Evolutionary conservation across 1,139 yeast genomes (phyloP).

Genomic region (Lodderomyces parapsilosis): DNA sequence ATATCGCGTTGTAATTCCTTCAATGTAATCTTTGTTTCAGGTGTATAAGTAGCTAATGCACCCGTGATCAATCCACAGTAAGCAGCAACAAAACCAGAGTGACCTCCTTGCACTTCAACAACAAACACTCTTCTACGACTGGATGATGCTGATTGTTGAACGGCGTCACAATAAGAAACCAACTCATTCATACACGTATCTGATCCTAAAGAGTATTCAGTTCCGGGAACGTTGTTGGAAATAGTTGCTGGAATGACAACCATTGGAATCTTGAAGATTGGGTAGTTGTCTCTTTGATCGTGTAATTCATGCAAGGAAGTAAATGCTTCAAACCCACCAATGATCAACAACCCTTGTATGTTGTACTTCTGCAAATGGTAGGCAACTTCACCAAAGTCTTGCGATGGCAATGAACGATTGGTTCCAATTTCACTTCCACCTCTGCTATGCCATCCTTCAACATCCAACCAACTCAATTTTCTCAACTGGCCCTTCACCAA

Average conservation of each 20-base stretch:
- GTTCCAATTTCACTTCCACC: constrained; percentile 98
- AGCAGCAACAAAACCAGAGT: constrained; percentile 90
- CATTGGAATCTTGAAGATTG: constrained; percentile 92
- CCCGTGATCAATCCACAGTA: constrained; percentile 89
- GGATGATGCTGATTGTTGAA: constrained; percentile 92
- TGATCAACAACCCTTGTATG: constrained; percentile 81
- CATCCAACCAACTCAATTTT: constrained; percentile 78
- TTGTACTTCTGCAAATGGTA: constrained; percentile 82
- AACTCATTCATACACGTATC: constrained; percentile 93
- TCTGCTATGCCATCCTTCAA: constrained; percentile 83
- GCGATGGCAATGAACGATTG: constrained; percentile 80
- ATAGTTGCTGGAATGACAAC: constrained; percentile 92
- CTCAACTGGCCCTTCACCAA: constrained; percentile 74
- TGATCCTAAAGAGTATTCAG: constrained; percentile 90
- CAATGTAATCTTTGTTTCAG: constrained; percentile 80
- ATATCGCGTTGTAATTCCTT: constrained; percentile 55
- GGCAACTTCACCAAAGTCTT: constrained; percentile 85
- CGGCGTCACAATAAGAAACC: constrained; percentile 90
- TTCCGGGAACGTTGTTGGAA: constrained; percentile 97
- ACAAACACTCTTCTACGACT: constrained; percentile 94
- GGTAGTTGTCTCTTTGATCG: constrained; percentile 68
- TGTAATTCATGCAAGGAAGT: constrained; percentile 78
- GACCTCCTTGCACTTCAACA: constrained; percentile 97
- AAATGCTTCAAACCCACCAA: constrained; percentile 97
- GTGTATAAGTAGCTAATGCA: constrained; percentile 89